Evolutionary conservation across 345 rosid genomes (phyloP).

Genomic region (Zanthoxylum bungeanum): DNA sequence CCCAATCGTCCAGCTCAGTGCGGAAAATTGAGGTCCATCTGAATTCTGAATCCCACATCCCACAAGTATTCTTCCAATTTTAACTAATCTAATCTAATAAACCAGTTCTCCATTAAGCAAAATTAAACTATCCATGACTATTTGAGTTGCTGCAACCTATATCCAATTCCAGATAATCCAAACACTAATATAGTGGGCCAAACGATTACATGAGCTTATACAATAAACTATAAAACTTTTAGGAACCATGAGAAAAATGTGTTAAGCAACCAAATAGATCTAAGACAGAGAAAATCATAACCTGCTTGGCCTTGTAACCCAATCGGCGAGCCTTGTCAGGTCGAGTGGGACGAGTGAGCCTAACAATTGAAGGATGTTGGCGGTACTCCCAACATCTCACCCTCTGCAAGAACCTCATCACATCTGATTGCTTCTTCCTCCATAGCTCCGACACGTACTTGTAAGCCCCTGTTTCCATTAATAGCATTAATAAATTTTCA

Average conservation of each 20-base stretch:
- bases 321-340: conserved; percentile 96
- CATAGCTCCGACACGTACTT: conserved; percentile 97
- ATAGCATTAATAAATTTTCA: background rate
- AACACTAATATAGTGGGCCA: background rate
- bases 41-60: background rate
- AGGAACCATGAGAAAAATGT: too few relatives aligned
- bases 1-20: background rate
- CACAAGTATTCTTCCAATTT: background rate
- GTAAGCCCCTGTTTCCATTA: conserved; percentile 68
- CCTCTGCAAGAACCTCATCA: conserved; percentile 95
- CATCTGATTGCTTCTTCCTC: conserved; percentile 99
- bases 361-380: conserved; percentile 90
- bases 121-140: background rate
- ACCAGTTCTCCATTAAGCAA: background rate
- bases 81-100: background rate
- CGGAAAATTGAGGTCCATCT: background rate
- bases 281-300: conserved; percentile 1
- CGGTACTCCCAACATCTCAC: conserved; percentile 99
- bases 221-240: background rate
- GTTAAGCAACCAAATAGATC: background rate
- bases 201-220: background rate
- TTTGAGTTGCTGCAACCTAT: background rate
- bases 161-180: background rate
- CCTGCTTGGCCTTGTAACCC: conserved; percentile 99
- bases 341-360: conserved; percentile 85